phyloP scores from a whole-genome alignment of 768 basidiomycete species.

The Mycena galopus region DNA sequence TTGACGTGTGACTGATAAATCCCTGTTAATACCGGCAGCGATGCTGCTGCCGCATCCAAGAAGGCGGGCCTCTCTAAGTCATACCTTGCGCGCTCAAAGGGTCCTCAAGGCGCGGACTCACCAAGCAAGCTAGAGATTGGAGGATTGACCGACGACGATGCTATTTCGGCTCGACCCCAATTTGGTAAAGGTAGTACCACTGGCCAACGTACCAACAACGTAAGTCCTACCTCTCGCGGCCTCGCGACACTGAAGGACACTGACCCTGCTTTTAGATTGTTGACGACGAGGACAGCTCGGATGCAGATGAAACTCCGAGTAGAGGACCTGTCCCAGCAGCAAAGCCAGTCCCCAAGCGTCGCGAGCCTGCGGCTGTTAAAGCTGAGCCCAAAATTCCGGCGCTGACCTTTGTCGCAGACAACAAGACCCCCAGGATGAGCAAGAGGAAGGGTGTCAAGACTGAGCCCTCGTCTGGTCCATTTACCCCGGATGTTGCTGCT shows the following conservation, averaged over 20 bases:
- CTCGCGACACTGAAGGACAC: neutral
- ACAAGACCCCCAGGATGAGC: neutral
- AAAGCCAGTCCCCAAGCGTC: neutral
- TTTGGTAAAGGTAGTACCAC: neutral
- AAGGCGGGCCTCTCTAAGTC: neutral
- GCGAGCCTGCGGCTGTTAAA: too few species aligned
- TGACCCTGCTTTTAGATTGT: neutral
- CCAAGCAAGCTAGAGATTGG: neutral
- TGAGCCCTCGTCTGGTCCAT: constrained; percentile 1
- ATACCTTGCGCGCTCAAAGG: neutral
- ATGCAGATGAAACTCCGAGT: neutral
- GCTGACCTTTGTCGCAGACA: neutral
- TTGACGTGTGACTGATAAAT: neutral
- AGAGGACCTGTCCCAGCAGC: neutral
- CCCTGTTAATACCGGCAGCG: neutral
- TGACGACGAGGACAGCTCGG: neutral
- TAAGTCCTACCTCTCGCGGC: neutral
- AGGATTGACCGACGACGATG: neutral
- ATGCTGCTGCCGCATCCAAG: neutral
- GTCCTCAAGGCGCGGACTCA: neutral
- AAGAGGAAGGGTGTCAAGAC: neutral
- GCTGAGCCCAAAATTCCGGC: neutral
- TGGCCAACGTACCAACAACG: neutral
- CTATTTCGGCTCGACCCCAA: neutral
- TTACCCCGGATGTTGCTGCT: neutral